phyloP scores from a whole-genome alignment of 2,329 filamentous ascomycete genomes.

The Alternaria postmessia region DNA sequence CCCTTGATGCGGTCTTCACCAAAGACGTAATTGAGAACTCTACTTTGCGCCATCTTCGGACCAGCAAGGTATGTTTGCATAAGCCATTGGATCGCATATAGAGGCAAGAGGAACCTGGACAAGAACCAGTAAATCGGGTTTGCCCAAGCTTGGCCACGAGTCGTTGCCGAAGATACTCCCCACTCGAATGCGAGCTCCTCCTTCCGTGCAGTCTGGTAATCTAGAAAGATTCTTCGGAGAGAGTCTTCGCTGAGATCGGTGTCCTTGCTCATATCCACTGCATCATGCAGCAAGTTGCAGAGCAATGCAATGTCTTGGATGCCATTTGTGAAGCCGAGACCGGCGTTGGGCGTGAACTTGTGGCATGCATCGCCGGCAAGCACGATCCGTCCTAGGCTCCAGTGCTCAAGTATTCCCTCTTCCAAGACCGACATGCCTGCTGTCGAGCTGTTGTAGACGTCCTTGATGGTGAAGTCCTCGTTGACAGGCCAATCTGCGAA shows the following conservation, averaged over 20 bases:
- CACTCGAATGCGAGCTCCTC: neutral
- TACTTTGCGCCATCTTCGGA: neutral
- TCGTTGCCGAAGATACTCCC: neutral
- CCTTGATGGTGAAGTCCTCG: neutral
- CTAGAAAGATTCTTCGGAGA: neutral
- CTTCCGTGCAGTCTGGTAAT: neutral
- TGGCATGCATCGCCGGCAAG: slow-evolving; percentile 6
- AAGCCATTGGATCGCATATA: neutral
- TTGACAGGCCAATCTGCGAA: slow-evolving; percentile 10
- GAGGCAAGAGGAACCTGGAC: neutral
- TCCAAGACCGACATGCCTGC: slow-evolving; percentile 6
- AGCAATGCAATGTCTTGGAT: slow-evolving; percentile 3
- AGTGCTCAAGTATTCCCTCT: slow-evolving; percentile 5
- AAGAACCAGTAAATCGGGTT: slow-evolving; percentile 1
- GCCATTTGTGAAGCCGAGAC: neutral
- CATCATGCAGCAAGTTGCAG: slow-evolving; percentile 1
- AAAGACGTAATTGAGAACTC: slow-evolving; percentile 2
- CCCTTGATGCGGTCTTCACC: slow-evolving; percentile 1
- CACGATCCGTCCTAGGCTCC: neutral
- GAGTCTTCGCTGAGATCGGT: neutral
- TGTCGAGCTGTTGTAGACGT: slow-evolving; percentile 1
- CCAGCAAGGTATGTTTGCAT: neutral
- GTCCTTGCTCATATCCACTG: neutral
- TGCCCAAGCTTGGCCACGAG: neutral
- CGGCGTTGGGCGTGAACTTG: slow-evolving; percentile 8